Evolutionary conservation across 208 protist species (phyloP).

Genomic region (Leishmania mexicana): DNA sequence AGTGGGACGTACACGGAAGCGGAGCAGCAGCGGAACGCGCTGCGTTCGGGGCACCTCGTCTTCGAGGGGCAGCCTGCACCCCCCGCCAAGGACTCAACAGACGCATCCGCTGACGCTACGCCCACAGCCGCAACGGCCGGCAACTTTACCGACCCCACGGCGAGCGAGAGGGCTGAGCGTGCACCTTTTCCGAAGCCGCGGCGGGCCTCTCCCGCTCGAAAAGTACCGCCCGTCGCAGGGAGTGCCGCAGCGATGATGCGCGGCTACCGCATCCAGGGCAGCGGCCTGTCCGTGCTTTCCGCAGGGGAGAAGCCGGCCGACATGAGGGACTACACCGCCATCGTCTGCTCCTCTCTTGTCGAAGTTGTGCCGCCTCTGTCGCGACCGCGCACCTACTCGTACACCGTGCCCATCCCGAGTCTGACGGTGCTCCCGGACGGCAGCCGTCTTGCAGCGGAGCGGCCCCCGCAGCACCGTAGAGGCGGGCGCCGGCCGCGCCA

Average conservation of each 20-base stretch:
- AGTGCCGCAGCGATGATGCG: not conserved
- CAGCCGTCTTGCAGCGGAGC: conserved; percentile 10
- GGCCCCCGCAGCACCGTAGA: not conserved
- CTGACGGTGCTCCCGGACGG: conserved; percentile 39
- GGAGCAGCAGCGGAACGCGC: conserved; percentile 35
- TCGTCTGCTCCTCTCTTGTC: conserved; percentile 35
- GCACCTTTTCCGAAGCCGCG: not conserved
- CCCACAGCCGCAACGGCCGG: too few species aligned
- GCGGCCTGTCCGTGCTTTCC: conserved; percentile 30
- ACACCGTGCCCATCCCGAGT: conserved; percentile 44
- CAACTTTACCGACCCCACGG: not conserved
- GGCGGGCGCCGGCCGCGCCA: conserved; percentile 6
- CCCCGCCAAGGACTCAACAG: not conserved
- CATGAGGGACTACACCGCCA: conserved; percentile 10
- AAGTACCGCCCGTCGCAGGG: not conserved
- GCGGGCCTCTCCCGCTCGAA: not conserved
- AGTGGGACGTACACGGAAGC: conserved; percentile 32
- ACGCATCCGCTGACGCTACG: not conserved
- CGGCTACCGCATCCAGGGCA: conserved; percentile 43
- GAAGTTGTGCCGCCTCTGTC: conserved; percentile 42
- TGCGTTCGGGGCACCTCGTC: conserved; percentile 36
- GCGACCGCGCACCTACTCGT: conserved; percentile 70
- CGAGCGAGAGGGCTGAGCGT: not conserved
- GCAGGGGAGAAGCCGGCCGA: conserved; percentile 15
- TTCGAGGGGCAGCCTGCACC: conserved; percentile 13